phyloP scores from a whole-genome alignment of 179 eudicot genomes.

The Sideroxylon spinosum region DNA sequence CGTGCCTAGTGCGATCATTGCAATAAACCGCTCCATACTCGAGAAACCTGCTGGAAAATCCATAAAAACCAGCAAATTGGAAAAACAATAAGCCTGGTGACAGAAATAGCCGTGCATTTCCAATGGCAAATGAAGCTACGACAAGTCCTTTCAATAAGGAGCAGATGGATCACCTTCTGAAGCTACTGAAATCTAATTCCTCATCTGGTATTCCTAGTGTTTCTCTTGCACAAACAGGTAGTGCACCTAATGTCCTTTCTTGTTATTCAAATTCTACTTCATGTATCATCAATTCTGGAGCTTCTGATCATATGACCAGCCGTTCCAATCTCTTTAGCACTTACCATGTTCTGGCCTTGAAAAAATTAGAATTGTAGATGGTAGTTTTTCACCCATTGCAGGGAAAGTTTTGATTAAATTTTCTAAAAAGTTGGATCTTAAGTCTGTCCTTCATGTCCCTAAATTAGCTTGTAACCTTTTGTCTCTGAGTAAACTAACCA shows the following conservation, averaged over 20 bases:
- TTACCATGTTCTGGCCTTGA: neutral
- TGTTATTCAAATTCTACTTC: neutral
- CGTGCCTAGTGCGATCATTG: neutral
- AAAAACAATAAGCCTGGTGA: neutral
- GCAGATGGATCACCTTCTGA: neutral
- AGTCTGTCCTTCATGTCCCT: too few relatives aligned
- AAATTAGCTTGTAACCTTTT: too few relatives aligned
- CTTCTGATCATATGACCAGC: neutral
- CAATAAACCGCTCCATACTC: neutral
- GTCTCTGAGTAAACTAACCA: neutral
- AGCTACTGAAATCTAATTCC: constrained; percentile 3
- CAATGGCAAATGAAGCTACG: neutral
- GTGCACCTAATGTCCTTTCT: neutral
- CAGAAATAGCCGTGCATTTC: neutral
- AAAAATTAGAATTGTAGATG: neutral
- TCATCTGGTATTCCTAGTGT: constrained; percentile 10
- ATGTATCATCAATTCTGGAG: neutral
- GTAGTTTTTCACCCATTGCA: neutral
- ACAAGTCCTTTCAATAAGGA: neutral
- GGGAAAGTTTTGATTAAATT: too few relatives aligned
- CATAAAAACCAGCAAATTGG: neutral
- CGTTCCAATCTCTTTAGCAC: neutral
- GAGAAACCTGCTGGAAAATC: neutral
- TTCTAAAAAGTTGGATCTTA: too few relatives aligned
- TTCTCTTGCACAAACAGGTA: constrained; percentile 3